Conservation (phyloP, 495 filamentous ascomycete genomes). For the Pyrenula aspistea region DNA sequence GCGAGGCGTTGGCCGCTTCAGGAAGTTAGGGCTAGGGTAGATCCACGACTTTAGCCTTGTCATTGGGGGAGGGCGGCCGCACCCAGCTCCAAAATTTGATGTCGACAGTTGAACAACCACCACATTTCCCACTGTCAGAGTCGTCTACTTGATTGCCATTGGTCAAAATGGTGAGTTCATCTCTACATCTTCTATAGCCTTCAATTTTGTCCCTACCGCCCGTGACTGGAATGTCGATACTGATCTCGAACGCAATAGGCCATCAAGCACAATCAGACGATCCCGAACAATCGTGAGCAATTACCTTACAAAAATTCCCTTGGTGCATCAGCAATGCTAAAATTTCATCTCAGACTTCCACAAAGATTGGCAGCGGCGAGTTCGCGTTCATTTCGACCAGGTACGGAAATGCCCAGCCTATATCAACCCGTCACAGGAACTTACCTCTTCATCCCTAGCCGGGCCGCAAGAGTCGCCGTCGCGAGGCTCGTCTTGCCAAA, state of each 20-base stretch:
- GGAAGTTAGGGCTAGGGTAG: background rate
- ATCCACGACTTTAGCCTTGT: background rate
- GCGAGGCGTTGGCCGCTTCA: background rate
- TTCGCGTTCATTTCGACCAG: slow-evolving; percentile 98
- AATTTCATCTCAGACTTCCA: slow-evolving; percentile 68
- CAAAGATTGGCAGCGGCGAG: slow-evolving; percentile 99
- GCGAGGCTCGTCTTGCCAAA: slow-evolving; percentile 81
- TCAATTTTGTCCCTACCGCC: no score
- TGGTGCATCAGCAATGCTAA: background rate
- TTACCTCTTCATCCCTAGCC: slow-evolving; percentile 43
- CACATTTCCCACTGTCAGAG: background rate
- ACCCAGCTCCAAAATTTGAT: background rate
- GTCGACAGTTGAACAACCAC: background rate
- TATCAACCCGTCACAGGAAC: slow-evolving; percentile 13
- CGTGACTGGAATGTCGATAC: no score
- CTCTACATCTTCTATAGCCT: no score
- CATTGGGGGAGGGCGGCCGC: background rate
- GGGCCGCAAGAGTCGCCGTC: slow-evolving; percentile 83
- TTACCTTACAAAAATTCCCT: no score
- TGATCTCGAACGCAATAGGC: no score
- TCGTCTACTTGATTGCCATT: slow-evolving; percentile 45
- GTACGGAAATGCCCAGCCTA: no score
- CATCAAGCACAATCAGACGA: slow-evolving; percentile 99
- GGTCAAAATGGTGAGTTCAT: slow-evolving; percentile 58
- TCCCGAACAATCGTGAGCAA: slow-evolving; percentile 88